These are phyloP conservation scores for Rhizophagus sp. DNA, from an alignment of 192 early-diverging fungal species.

Conservation along the genomic window DNA sequence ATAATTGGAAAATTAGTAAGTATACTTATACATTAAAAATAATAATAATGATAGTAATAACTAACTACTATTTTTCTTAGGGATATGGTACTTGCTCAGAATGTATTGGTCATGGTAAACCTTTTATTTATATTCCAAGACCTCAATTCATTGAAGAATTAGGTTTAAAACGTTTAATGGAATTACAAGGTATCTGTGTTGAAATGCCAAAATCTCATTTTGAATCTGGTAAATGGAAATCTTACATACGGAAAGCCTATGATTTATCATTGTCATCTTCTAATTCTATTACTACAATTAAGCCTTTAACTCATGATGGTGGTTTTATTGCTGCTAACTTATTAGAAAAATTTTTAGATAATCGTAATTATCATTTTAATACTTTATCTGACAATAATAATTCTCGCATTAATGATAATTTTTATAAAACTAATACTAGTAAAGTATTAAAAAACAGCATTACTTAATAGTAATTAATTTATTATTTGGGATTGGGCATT, in stretches of 20 bases:
- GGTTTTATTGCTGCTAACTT: conserved; percentile 41
- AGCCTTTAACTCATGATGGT: conserved; percentile 43
- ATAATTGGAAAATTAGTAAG: conserved; percentile 61
- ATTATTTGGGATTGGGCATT: no score
- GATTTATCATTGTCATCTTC: conserved; percentile 34
- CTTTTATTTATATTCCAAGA: conserved; percentile 61
- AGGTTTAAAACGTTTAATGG: conserved; percentile 57
- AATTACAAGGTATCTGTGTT: conserved; percentile 53
- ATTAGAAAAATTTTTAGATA: conserved; percentile 38
- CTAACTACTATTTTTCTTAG: conserved; percentile 21
- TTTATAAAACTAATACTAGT: neutral
- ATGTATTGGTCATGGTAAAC: conserved; percentile 57
- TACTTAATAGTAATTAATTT: neutral
- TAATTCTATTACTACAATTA: conserved; percentile 29
- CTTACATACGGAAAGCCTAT: conserved; percentile 46
- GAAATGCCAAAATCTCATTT: conserved; percentile 57
- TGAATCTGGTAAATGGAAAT: conserved; percentile 55
- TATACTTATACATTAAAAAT: neutral
- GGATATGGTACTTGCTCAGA: conserved; percentile 68
- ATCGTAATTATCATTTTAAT: neutral
- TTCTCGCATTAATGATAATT: neutral
- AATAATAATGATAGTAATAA: no score
- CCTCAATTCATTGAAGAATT: conserved; percentile 63
- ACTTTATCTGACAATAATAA: neutral
- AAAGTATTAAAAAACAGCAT: neutral